Base-by-base conservation (phyloP, 495 filamentous ascomycete genomes). In the Clavariopsis aquatica region DNA sequence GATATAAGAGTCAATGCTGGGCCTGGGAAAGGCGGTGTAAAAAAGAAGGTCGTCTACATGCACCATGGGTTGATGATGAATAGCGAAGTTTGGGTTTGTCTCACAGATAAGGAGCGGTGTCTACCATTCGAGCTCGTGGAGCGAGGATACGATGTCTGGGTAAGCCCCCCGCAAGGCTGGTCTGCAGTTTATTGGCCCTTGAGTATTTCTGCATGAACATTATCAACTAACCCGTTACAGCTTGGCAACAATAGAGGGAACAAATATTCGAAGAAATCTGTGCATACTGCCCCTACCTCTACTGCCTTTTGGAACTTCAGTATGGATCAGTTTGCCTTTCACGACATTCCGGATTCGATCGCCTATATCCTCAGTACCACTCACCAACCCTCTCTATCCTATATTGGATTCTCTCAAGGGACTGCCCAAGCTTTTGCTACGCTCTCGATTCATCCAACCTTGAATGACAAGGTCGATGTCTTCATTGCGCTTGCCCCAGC, bases 51-150 rank as follows among this genome's bases (percentile, higher is more conserved):
- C 10, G 88, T 96, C 9, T 98, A 98, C 75, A 79, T 98, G 65
- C 94, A 98, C 75, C 94, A 98, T 76, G 94, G 94, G 23, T 81
- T 98, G 56, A 81, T 98, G 60, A 98, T 98, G 94, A 96, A 96
- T 75, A 96, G 92, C 75, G 94, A 98, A 78, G 94, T 98, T 22
- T 98, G 94, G 94, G 90, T 97, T 20, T 95, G 91, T 73, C 77
- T 91, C 70, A 93, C 93, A 2, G 92, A 98, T 52, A 87, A 85
- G 66, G 84, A 96, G 75, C 82, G 92, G 57, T 90, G 85, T 64
- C 79, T 98, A 13, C 92, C 94, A 0, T 98, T 98, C 75, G 83
- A 87, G 62, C 79, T 98, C 46, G 93, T 96, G 0, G 93, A 98
- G 72, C 84, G 82, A 71, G 94, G 94, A 9, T 98, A 94, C 69